These are phyloP conservation scores for Penicillium diatomitis DNA, from an alignment of 495 filamentous ascomycete species.

Conservation along the genomic window DNA sequence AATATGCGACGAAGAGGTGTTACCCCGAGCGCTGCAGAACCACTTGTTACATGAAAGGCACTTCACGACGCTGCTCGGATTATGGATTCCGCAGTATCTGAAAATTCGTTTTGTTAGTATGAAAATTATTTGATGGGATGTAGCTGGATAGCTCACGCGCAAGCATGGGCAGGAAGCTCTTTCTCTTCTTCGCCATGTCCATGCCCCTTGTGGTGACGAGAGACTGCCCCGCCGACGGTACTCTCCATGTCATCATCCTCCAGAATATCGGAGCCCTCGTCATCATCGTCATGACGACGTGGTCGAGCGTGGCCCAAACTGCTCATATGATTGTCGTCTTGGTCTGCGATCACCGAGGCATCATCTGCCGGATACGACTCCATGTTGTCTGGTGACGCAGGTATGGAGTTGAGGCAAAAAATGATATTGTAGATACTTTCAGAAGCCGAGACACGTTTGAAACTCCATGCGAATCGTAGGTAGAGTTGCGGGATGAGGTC, in stretches of 20 bases:
- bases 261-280: conserved; percentile 73
- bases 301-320: conserved; percentile 51
- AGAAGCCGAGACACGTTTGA: conserved; percentile 3
- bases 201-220: conserved; percentile 56
- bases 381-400: too few relatives aligned
- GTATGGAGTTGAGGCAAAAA: too few relatives aligned
- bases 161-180: conserved; percentile 89
- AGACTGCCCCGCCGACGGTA: conserved; percentile 73
- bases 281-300: conserved; percentile 73
- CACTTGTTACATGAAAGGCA: conserved; percentile 94
- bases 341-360: conserved; percentile 56
- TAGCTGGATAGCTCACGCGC: conserved; percentile 60
- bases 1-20: conserved; percentile 93
- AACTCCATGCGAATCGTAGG: conserved; percentile 7
- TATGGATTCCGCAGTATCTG: conserved; percentile 97
- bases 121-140: not conserved
- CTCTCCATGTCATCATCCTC: conserved; percentile 92
- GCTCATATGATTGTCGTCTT: conserved; percentile 66
- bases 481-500: not conserved
- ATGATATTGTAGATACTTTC: not conserved
- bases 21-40: conserved; percentile 98
- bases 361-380: conserved; percentile 45
- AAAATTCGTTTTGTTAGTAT: conserved; percentile 10
- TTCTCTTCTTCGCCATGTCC: conserved; percentile 73
- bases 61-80: conserved; percentile 88